Evolutionary conservation across 2,329 filamentous ascomycete genomes (phyloP), one percentile per base, ranked within the genome.

Genomic region (Didymella lethalis): DNA sequence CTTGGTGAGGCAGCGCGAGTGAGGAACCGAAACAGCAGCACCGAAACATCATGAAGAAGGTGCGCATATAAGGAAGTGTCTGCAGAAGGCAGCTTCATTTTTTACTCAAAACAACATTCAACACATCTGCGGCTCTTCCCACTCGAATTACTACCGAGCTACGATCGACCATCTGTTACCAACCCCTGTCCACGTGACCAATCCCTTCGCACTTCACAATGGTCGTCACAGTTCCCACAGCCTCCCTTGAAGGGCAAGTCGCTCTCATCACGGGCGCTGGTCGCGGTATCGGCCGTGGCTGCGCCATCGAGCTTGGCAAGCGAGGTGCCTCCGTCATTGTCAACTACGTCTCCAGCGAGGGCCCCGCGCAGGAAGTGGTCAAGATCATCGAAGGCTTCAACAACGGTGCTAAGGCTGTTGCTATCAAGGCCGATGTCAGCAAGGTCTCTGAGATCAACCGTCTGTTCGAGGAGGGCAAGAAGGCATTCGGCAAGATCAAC

Each of bases 231-330:
- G 78, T 84, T 51, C 78, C 79, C 56, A 80, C 80, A 51, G 81
- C 81, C 63, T 82, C 80, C 52, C 80, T 84, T 48, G 79, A 83
- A 66, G 79, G 78, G 72, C 81, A 83, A 68, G 81, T 84, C 78
- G 78, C 87, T 57, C 81, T 90, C 63, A 81, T 90, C 75, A 90
- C 88, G 16, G 88, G 77, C 40, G 75, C 85, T 48, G 86, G 87
- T 51, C 86, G 87, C 34, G 88, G 88, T 56, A 90, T 90, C 68
- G 88, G 88, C 38, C 79, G 81, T 51, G 87, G 87, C 52, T 88
- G 88, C 52, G 88, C 88, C 63, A 81, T 89, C 53, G 87, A 90
- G 77, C 86, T 90, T 40, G 88, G 84, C 73, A 82, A 84, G 72
- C 86, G 87, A 63, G 88, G 88, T 40, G 85, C 85, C 68, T 85